phyloP scores from a whole-genome alignment of 208 protist species.

The Crithidia acanthocephali region DNA sequence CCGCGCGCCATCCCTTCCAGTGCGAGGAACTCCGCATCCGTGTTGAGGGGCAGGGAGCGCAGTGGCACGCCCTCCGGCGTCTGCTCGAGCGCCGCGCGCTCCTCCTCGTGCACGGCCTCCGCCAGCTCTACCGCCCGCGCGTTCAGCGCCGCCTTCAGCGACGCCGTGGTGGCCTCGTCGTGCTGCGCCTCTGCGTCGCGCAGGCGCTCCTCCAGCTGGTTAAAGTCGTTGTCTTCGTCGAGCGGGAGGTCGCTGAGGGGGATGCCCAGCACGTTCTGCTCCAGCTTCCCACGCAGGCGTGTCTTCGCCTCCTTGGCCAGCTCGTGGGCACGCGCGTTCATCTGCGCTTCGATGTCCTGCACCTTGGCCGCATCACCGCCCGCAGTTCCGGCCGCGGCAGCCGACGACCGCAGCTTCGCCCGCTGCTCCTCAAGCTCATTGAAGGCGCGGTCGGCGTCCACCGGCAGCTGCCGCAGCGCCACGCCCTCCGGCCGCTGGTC shows the following conservation, averaged over 20 bases:
- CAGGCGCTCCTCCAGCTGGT: constrained; percentile 44
- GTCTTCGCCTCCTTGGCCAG: constrained; percentile 54
- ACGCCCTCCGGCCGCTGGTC: constrained; percentile 55
- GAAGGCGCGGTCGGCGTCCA: constrained; percentile 58
- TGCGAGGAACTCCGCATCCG: constrained; percentile 43
- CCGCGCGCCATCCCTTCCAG: constrained; percentile 55
- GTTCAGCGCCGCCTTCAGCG: constrained; percentile 44
- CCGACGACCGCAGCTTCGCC: constrained; percentile 41
- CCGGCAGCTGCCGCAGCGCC: constrained; percentile 50
- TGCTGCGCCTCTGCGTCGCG: constrained; percentile 43
- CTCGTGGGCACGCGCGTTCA: constrained; percentile 59
- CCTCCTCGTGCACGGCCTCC: constrained; percentile 35
- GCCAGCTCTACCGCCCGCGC: constrained; percentile 58
- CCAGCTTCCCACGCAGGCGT: constrained; percentile 46
- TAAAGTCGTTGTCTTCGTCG: constrained; percentile 53
- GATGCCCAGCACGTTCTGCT: constrained; percentile 54
- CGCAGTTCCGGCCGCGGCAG: constrained; percentile 25
- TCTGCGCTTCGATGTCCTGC: constrained; percentile 48
- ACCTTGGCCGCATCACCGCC: constrained; percentile 24
- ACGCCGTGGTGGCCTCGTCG: constrained; percentile 12
- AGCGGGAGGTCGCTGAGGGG: constrained; percentile 57
- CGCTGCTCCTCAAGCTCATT: constrained; percentile 57
- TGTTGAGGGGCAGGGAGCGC: constrained; percentile 48
- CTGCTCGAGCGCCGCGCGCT: constrained; percentile 40
- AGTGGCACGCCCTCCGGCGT: constrained; percentile 61